A percentile compares a stretch with the other conserved stretches of the same genome.
phyloP scores from a whole-genome alignment of 495 filamentous ascomycete genomes.

The Penicillium lividum region DNA sequence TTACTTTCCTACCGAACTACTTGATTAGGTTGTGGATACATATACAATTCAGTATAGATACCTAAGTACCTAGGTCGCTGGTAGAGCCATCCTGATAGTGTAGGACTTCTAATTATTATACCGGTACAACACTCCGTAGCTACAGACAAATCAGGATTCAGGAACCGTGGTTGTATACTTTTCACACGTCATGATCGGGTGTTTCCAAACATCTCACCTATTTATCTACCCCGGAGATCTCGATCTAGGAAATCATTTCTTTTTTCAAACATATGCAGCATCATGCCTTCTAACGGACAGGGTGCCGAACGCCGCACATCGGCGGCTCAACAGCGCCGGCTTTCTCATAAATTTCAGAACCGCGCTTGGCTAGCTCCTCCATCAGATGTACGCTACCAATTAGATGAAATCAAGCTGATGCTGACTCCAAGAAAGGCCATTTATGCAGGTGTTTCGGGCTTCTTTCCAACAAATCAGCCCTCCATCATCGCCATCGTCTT shows the following conservation, averaged over 20 bases:
- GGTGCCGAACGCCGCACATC: slow-evolving; percentile 36
- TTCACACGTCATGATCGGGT: slow-evolving; percentile 6
- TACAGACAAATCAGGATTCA: background rate
- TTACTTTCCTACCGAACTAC: slow-evolving; percentile 1
- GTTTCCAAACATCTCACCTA: background rate
- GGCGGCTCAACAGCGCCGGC: slow-evolving; percentile 33
- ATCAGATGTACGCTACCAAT: slow-evolving; percentile 21
- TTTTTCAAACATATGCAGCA: background rate
- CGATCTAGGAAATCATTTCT: background rate
- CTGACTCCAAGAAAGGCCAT: slow-evolving; percentile 49
- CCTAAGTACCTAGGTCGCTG: no score
- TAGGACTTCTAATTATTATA: no score
- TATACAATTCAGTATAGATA: background rate
- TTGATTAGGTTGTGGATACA: background rate
- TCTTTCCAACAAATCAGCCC: slow-evolving; percentile 48
- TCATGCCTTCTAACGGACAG: background rate
- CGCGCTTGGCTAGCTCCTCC: slow-evolving; percentile 27
- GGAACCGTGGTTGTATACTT: slow-evolving; percentile 3
- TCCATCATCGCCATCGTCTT: slow-evolving; percentile 65
- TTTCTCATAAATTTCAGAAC: slow-evolving; percentile 24
- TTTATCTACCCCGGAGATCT: background rate
- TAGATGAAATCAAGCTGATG: background rate
- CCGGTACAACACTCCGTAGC: no score
- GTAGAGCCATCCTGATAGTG: background rate
- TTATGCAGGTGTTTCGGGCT: slow-evolving; percentile 63